Percentiles rank a stretch among this genome's conserved stretches.
Evolutionary conservation across 345 rosid species (phyloP).

Genomic region (Populus pruinosa): DNA sequence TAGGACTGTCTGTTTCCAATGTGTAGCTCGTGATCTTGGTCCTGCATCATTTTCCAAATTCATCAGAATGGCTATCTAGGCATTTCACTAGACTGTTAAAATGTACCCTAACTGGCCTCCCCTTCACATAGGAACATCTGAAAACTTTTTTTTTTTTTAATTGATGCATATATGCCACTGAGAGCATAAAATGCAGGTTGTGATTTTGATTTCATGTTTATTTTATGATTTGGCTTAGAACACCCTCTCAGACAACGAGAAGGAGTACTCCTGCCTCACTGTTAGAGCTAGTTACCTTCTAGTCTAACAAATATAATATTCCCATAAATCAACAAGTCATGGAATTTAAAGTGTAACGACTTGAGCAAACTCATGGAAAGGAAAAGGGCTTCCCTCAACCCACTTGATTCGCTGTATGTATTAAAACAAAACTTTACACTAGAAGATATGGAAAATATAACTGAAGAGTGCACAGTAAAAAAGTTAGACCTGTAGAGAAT

Average conservation of each 20-base stretch:
- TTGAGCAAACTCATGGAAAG: not conserved
- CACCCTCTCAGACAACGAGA: not conserved
- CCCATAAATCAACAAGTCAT: not conserved
- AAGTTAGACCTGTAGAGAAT: conserved; percentile 80
- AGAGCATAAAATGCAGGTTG: not conserved
- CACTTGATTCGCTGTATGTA: not conserved
- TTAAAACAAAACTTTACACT: not conserved
- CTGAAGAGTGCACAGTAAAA: not conserved
- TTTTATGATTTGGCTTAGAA: not conserved
- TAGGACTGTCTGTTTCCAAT: conserved; percentile 95
- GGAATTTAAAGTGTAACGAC: not conserved
- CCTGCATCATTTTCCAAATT: conserved; percentile 35
- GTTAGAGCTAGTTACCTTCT: not conserved
- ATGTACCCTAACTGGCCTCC: not conserved
- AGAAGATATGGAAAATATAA: not conserved
- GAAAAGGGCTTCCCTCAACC: not conserved
- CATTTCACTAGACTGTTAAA: not conserved
- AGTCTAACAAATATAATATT: not conserved
- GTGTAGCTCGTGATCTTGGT: conserved; percentile 73
- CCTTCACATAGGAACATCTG: not conserved
- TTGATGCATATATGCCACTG: not conserved
- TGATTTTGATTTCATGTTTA: not conserved
- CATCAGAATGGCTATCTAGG: not conserved
- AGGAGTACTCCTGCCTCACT: not conserved
- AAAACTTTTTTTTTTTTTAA: not conserved